phyloP scores from a whole-genome alignment of 768 basidiomycete species.

The Macrolepiota dolichaula region DNA sequence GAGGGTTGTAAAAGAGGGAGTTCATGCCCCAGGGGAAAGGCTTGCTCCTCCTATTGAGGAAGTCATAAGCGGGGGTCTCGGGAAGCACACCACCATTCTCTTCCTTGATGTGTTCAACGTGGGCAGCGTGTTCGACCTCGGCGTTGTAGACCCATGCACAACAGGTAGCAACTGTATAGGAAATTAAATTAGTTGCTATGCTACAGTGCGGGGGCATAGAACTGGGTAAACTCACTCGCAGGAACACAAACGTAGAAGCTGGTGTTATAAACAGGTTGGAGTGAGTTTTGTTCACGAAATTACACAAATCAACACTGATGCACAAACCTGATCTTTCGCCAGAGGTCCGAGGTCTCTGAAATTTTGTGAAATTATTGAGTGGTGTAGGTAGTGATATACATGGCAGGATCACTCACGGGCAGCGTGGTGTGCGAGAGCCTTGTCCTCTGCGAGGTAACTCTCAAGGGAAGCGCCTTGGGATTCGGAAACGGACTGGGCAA shows the following conservation, averaged over 20 bases:
- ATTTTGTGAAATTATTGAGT: slow-evolving; percentile 12
- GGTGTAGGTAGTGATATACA: not conserved
- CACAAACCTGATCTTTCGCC: slow-evolving; percentile 82
- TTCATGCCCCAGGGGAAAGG: slow-evolving; percentile 87
- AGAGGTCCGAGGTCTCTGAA: slow-evolving; percentile 72
- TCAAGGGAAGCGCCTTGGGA: slow-evolving; percentile 26
- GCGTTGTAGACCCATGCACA: slow-evolving; percentile 53
- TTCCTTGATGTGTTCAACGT: slow-evolving; percentile 64
- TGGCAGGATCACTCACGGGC: slow-evolving; percentile 37
- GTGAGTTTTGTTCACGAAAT: slow-evolving; percentile 6
- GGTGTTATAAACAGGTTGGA: slow-evolving; percentile 16
- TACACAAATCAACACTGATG: not conserved
- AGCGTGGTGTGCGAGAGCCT: slow-evolving; percentile 65
- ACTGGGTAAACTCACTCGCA: slow-evolving; percentile 49
- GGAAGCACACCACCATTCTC: slow-evolving; percentile 75
- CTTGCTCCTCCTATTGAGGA: slow-evolving; percentile 71
- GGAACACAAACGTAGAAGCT: slow-evolving; percentile 79
- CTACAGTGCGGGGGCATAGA: not conserved
- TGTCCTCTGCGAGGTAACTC: slow-evolving; percentile 47
- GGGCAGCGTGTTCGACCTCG: slow-evolving; percentile 64
- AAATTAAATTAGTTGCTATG: not conserved
- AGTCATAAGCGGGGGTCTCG: slow-evolving; percentile 68
- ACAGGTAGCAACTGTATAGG: slow-evolving; percentile 41
- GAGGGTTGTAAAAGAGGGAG: slow-evolving; percentile 77
- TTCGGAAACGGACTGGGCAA: slow-evolving; percentile 35